Evolutionary conservation across 371 early-diverging fungal species (phyloP).

Genomic region (Mucor velutinosus): DNA sequence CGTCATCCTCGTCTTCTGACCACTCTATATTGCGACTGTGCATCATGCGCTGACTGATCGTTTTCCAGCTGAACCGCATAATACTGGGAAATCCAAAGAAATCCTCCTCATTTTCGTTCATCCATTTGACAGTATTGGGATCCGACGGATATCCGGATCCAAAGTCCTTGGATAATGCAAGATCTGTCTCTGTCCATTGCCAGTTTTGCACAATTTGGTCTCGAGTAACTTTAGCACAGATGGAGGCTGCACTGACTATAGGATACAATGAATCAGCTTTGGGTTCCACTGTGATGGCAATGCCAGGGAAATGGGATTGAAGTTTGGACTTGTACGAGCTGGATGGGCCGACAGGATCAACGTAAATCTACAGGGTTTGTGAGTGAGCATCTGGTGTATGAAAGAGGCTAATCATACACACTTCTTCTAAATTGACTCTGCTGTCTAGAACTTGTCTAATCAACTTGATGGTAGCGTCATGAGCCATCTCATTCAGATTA

Average conservation of each 20-base stretch:
- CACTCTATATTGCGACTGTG: slow-evolving; percentile 49
- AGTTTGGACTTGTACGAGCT: slow-evolving; percentile 83
- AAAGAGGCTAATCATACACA: slow-evolving; percentile 18
- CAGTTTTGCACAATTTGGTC: slow-evolving; percentile 86
- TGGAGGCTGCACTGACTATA: slow-evolving; percentile 98
- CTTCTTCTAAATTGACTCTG: slow-evolving; percentile 77
- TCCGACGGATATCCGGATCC: slow-evolving; percentile 99
- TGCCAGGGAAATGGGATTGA: slow-evolving; percentile 68
- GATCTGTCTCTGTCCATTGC: slow-evolving; percentile 74
- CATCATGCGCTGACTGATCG: slow-evolving; percentile 77
- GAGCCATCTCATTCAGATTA: slow-evolving; percentile 95
- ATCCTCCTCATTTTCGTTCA: slow-evolving; percentile 76
- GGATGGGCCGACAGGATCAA: slow-evolving; percentile 98
- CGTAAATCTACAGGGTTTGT: slow-evolving; percentile 67
- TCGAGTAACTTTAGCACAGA: slow-evolving; percentile 97
- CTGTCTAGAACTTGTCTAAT: slow-evolving; percentile 66
- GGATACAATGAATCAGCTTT: slow-evolving; percentile 98
- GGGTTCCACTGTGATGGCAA: slow-evolving; percentile 84
- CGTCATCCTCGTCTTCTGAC: slow-evolving; percentile 39
- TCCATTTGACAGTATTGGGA: slow-evolving; percentile 93
- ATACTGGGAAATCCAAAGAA: slow-evolving; percentile 94
- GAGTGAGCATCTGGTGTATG: neutral
- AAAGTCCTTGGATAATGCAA: slow-evolving; percentile 61
- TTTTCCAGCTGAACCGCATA: slow-evolving; percentile 97
- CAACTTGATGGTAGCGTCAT: slow-evolving; percentile 89